Conservation (phyloP, 164 flowering plant genomes). For the Umbilicus rupestris region DNA sequence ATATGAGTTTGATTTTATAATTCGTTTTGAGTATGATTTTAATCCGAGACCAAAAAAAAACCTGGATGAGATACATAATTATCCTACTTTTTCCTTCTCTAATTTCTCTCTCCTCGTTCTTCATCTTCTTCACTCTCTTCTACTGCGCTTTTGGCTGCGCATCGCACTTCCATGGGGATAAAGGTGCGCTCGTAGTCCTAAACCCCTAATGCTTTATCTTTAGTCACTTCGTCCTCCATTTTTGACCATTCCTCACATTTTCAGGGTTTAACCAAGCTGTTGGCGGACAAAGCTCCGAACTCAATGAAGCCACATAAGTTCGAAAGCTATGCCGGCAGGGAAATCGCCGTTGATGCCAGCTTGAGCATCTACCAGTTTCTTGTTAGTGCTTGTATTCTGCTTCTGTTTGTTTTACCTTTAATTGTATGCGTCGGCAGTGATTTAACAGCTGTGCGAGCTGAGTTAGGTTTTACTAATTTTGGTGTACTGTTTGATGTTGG, state of each 20-base stretch:
- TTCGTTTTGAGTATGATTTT: too few species aligned
- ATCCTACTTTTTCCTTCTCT: too few species aligned
- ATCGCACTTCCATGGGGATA: background rate
- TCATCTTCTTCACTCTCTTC: background rate
- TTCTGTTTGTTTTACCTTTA: too few species aligned
- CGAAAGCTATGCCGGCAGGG: constrained; percentile 80
- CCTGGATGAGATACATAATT: too few species aligned
- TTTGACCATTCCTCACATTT: background rate
- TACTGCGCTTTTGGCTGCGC: background rate
- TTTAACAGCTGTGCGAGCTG: too few species aligned
- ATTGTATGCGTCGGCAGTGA: too few species aligned
- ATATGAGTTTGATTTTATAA: too few species aligned
- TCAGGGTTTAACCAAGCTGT: constrained; percentile 91
- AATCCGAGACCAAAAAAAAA: too few species aligned
- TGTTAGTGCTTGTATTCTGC: constrained; percentile 24
- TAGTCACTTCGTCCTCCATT: background rate
- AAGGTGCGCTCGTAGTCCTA: background rate
- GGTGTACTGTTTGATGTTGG: background rate
- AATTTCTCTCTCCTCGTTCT: background rate
- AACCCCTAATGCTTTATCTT: background rate
- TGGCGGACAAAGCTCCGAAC: constrained; percentile 86
- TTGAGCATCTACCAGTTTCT: constrained; percentile 98
- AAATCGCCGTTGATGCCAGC: constrained; percentile 90
- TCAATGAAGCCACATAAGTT: constrained; percentile 84
- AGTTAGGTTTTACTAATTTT: background rate